Evolutionary conservation across 441 rosid species (phyloP), one percentile per base, ranked within the genome.

Genomic region (California macrophylla): DNA sequence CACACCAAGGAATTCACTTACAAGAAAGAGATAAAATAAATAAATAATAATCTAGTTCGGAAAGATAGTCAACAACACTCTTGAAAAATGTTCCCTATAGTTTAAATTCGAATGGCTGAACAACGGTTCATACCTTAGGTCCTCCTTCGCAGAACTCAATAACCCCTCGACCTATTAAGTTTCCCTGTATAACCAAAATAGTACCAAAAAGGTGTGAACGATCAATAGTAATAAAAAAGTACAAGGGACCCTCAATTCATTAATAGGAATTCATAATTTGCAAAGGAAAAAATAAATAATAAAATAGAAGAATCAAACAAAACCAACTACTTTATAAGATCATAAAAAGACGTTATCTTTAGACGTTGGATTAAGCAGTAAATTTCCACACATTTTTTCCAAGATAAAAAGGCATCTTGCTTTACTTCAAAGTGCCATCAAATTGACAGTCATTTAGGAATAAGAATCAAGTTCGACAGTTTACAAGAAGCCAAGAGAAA

Each of bases 91-190:
- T 25, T 3, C 1, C 25, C 64, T 25, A 60, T 16, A 60, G 34
- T 24, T 24, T 15, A 60, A 60, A 60, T 26, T 26, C 15, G 64
- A 26, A 60, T 24, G 64, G 32, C 64, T 60, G 63, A 58, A 29
- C 23, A 25, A 60, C 15, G 32, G 16, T 60, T 1, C 29, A 60
- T 77, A 89, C 93, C 34, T 82, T 92, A 68, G 97, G 97, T 40
- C 84, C 92, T 68, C 82, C 96, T 2, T 88, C 86, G 65, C 96
- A 93, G 71, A 86, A 85, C 84, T 93, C 87, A 30, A 91, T 36
- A 67, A 93, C 86, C n/a, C 91, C 97, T 61, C 93, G 89, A 26
- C 83, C 96, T 34, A 93, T 88, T 71, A 93, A 76, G 76, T 86
- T 91, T 13, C 98, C 97, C 96, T 93, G 91, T 77, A 72, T 47